Evolutionary conservation across 2,329 filamentous ascomycete genomes (phyloP), one percentile per base, ranked within the genome.

Genomic region (Aspergillus tamarii): DNA sequence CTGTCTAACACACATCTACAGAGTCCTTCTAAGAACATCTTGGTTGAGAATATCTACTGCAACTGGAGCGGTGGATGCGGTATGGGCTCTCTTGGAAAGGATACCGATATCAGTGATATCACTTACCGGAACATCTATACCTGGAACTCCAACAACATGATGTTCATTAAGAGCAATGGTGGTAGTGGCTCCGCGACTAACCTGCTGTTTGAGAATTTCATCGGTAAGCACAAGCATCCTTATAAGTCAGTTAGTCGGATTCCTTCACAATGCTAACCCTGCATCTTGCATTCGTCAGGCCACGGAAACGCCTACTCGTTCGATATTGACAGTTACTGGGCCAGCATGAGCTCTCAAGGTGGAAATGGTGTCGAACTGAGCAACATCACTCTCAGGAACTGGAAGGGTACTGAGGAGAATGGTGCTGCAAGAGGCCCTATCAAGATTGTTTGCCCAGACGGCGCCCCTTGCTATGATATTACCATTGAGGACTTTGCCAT

Each of bases 1-100:
- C 50, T 21, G 26, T 16, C 32, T 32, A 30, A 46, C 50, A 43
- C 46, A 28, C 41, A 55, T 34, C 26, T 41, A 16, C 56, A 83
- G 80, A 81, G 77, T 53, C 82, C 83, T 1, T 77, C 84, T 3
- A 77, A 81, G 59, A 82, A 87, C 71, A 82, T 88, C 43, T 77
- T 87, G n/a, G 74, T 88, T 43, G 86, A 89, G 69, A 84, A 83
- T 66, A 81, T 88, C 64, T 86, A 86, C 76, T 88, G 87, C 77
- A 88, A 88, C 77, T 85, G 82, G 82, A 84, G 81, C n/a, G 86
- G 85, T 19, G 85, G 84, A 54, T 86, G 84, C 66, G 85, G 83
- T 12, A 84, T 89, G 68, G 86, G 86, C 41, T 87, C 84, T 4
- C 78, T 89, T 2, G 82, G 80, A 7, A 73, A 76, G 14, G 80